These are phyloP conservation scores for Polyporus arcularius DNA, from an alignment of 768 basidiomycete species.

Conservation along the genomic window DNA sequence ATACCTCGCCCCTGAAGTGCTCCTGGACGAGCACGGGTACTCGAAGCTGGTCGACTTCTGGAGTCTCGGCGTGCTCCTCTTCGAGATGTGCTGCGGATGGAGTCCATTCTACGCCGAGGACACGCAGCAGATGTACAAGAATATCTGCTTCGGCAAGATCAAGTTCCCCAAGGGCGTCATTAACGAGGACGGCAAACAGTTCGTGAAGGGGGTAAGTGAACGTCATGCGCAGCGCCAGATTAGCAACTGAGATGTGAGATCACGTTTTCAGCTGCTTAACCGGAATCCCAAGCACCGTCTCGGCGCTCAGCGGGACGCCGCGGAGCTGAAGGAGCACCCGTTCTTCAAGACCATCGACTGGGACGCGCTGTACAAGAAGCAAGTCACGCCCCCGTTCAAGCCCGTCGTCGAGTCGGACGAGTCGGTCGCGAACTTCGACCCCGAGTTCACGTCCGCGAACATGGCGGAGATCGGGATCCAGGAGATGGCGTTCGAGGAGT, in stretches of 20 bases:
- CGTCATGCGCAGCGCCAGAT: constrained; percentile 1
- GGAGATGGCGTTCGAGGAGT: constrained; percentile 40
- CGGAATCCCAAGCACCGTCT: constrained; percentile 98
- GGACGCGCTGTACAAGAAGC: constrained; percentile 81
- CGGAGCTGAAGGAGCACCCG: constrained; percentile 92
- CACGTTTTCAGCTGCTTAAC: constrained; percentile 76
- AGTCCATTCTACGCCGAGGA: constrained; percentile 99
- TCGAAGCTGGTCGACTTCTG: constrained; percentile 99
- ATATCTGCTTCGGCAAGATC: constrained; percentile 98
- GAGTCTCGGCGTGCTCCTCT: constrained; percentile 92
- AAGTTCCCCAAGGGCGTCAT: constrained; percentile 97
- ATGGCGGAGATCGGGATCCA: constrained; percentile 64
- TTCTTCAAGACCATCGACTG: constrained; percentile 95
- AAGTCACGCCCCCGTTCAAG: constrained; percentile 96
- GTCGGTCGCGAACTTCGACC: constrained; percentile 96
- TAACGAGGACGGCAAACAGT: constrained; percentile 96
- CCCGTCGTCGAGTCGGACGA: constrained; percentile 98
- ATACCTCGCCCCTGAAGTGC: constrained; percentile 98
- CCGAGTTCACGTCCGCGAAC: constrained; percentile 95
- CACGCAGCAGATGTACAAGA: constrained; percentile 99
- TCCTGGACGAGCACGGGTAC: constrained; percentile 97
- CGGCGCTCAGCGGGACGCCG: constrained; percentile 87
- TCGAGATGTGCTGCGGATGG: constrained; percentile 99
- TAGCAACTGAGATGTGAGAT: neutral
- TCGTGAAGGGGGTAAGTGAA: constrained; percentile 91